Conservation (phyloP, 2,329 filamentous ascomycete species). For the Phialemoniopsis sp. region DNA sequence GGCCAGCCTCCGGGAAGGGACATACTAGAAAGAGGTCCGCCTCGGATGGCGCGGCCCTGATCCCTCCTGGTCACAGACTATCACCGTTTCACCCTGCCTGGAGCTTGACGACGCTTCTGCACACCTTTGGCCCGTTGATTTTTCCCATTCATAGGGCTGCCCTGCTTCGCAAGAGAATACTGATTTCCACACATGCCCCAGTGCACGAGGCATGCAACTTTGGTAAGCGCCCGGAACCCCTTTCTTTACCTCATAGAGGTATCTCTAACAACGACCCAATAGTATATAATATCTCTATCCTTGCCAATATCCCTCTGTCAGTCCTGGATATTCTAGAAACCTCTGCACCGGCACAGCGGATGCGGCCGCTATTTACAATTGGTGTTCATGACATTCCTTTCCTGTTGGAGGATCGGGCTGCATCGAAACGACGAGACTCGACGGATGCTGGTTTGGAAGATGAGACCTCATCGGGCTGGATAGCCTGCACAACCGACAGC, state of each 20-base stretch:
- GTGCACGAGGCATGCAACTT: constrained; percentile 85
- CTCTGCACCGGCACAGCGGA: constrained; percentile 56
- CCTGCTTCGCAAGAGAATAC: constrained; percentile 78
- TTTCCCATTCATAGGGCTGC: constrained; percentile 90
- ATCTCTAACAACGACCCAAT: constrained; percentile 15
- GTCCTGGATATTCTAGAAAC: constrained; percentile 66
- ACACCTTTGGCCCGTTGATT: constrained; percentile 83
- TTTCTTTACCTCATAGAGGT: too few species aligned
- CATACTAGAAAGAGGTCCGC: constrained; percentile 54
- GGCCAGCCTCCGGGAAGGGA: constrained; percentile 29
- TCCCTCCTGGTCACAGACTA: constrained; percentile 60
- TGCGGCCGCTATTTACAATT: constrained; percentile 85
- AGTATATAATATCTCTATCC: constrained; percentile 93
- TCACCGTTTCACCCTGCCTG: constrained; percentile 81
- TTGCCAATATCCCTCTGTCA: constrained; percentile 80
- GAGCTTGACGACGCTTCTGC: constrained; percentile 72
- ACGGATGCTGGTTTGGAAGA: constrained; percentile 30
- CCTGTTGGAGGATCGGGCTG: constrained; percentile 59
- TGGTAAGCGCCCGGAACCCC: constrained; percentile 64
- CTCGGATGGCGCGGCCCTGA: constrained; percentile 56
- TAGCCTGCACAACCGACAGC: constrained; percentile 93
- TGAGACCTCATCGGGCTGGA: constrained; percentile 66
- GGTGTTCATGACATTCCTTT: constrained; percentile 90
- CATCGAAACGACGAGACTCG: constrained; percentile 23
- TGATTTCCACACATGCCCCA: constrained; percentile 82